Evolutionary conservation across 2,329 filamentous ascomycete genomes (phyloP).

Genomic region (Aspergillus sp.): DNA sequence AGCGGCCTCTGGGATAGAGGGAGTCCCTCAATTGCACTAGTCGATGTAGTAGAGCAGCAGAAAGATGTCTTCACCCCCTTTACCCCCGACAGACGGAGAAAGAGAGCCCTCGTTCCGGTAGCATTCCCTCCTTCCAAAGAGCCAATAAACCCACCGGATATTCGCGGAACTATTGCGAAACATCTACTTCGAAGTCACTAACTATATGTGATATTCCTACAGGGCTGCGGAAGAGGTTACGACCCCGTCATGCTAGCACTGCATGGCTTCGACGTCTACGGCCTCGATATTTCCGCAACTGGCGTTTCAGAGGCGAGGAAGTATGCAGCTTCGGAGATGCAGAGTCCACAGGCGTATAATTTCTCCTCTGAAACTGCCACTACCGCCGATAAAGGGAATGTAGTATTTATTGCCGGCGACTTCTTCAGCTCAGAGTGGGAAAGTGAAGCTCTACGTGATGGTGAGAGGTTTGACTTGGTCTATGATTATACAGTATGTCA

Average conservation of each 20-base stretch:
- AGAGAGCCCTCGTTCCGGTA: slow-evolving; percentile 35
- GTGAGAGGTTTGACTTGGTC: slow-evolving; percentile 17
- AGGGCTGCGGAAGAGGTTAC: slow-evolving; percentile 40
- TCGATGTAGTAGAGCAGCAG: slow-evolving; percentile 31
- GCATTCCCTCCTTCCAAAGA: not conserved
- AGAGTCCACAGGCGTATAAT: slow-evolving; percentile 20
- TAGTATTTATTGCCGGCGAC: slow-evolving; percentile 62
- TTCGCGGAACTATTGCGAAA: not conserved
- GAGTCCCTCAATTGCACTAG: slow-evolving; percentile 31
- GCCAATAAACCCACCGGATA: not conserved
- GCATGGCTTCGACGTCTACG: slow-evolving; percentile 35
- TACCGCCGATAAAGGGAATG: not conserved
- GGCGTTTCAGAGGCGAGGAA: slow-evolving; percentile 24
- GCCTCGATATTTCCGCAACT: slow-evolving; percentile 33
- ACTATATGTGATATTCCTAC: not conserved
- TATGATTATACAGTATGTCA: slow-evolving; percentile 54
- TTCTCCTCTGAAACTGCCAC: slow-evolving; percentile 9
- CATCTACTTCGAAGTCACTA: not conserved
- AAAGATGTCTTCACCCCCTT: slow-evolving; percentile 21
- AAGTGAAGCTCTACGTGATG: not conserved
- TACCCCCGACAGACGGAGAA: slow-evolving; percentile 20
- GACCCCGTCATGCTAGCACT: slow-evolving; percentile 36
- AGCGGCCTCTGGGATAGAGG: slow-evolving; percentile 36
- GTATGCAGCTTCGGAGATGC: slow-evolving; percentile 25
- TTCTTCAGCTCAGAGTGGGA: slow-evolving; percentile 18